A percentile compares a stretch with the other conserved stretches of the same genome.
phyloP scores from a whole-genome alignment of 495 filamentous ascomycete species.

The Penicillium desertorum region DNA sequence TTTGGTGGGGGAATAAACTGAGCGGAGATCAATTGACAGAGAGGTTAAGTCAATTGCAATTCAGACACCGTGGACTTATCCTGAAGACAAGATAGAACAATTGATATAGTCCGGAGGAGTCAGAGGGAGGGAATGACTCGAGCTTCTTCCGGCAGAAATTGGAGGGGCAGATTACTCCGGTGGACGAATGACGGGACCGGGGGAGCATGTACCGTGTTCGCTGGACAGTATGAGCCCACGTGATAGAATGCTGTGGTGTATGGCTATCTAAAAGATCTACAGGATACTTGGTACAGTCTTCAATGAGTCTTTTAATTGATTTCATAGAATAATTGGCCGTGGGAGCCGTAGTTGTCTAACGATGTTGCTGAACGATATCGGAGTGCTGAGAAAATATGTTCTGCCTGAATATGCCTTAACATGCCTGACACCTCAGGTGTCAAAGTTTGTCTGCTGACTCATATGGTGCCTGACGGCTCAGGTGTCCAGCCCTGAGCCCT shows the following conservation, averaged over 20 bases:
- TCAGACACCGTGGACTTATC: neutral
- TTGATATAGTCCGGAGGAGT: constrained; percentile 6
- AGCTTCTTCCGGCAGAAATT: constrained; percentile 31
- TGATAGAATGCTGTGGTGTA: constrained; percentile 7
- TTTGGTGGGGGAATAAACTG: neutral
- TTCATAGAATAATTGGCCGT: neutral
- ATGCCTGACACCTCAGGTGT: constrained; percentile 19
- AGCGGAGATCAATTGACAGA: neutral
- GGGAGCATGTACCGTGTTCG: constrained; percentile 1
- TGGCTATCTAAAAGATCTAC: neutral
- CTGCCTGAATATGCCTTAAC: constrained; percentile 4
- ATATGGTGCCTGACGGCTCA: constrained; percentile 29
- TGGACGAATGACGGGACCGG: constrained; percentile 14
- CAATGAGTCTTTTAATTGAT: neutral
- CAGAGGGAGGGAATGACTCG: constrained; percentile 15
- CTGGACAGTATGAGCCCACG: constrained; percentile 10
- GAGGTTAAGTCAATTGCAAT: constrained; percentile 19
- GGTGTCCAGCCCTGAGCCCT: constrained; percentile 43
- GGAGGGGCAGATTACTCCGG: constrained; percentile 28
- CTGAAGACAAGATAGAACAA: constrained; percentile 2
- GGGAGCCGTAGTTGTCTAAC: neutral
- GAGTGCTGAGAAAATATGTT: constrained; percentile 1
- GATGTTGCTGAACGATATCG: constrained; percentile 2
- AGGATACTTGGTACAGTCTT: neutral
- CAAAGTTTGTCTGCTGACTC: constrained; percentile 20